These are phyloP conservation scores for Ceratobasidium sp. DNA, from an alignment of 1,284 basidiomycete species.

Conservation along the genomic window DNA sequence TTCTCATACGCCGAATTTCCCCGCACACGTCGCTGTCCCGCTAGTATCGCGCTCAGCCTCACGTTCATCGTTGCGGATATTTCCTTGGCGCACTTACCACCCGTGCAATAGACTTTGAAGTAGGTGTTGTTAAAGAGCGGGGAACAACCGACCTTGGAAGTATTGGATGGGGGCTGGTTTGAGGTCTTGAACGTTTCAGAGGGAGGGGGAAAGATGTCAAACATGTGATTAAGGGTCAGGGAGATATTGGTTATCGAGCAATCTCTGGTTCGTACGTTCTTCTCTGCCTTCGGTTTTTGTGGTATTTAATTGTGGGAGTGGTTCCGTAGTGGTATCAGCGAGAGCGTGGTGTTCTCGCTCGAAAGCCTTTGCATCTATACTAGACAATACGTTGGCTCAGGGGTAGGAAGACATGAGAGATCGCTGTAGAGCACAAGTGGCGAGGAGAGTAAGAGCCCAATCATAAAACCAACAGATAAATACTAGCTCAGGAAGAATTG, in stretches of 20 bases:
- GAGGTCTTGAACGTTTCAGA: slow-evolving; percentile 68
- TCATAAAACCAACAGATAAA: too few species aligned
- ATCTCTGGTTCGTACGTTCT: slow-evolving; percentile 70
- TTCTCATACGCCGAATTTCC: slow-evolving; percentile 84
- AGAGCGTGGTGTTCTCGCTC: slow-evolving; percentile 78
- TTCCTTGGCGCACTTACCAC: slow-evolving; percentile 48
- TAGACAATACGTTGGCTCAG: too few species aligned
- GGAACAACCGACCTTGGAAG: slow-evolving; percentile 72
- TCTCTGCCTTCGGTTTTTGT: not conserved
- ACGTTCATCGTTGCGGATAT: slow-evolving; percentile 57
- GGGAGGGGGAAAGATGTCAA: slow-evolving; percentile 69
- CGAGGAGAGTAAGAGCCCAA: too few species aligned
- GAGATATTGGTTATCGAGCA: slow-evolving; percentile 86
- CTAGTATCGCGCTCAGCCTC: slow-evolving; percentile 62
- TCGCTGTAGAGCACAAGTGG: too few species aligned
- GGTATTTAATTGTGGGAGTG: not conserved
- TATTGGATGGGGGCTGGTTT: slow-evolving; percentile 70
- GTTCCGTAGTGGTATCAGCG: slow-evolving; percentile 76
- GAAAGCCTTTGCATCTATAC: too few species aligned
- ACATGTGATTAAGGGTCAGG: slow-evolving; percentile 70
- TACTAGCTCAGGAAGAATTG: too few species aligned
- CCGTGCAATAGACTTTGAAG: slow-evolving; percentile 64
- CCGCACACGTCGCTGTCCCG: slow-evolving; percentile 60
- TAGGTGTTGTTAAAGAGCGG: slow-evolving; percentile 69
- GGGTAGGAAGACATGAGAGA: too few species aligned